Percentiles rank a stretch among this genome's conserved stretches.
Evolutionary conservation across 2,329 filamentous ascomycete genomes (phyloP).

Genomic region (Neofusicoccum cordaticola): DNA sequence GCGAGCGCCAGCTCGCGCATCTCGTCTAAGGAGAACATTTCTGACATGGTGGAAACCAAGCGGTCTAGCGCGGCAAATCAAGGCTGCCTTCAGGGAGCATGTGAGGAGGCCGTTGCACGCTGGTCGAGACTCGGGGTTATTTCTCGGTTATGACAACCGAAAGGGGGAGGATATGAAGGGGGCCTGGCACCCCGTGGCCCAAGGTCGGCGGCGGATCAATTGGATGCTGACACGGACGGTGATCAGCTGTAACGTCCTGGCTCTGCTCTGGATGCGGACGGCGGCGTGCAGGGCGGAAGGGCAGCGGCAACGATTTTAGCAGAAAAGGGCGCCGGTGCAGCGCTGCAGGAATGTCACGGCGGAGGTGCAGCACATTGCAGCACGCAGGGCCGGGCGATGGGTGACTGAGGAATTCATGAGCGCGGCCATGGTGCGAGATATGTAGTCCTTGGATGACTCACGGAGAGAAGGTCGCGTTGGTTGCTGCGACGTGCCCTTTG

Average conservation of each 20-base stretch:
- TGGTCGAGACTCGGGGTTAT: background rate
- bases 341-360: background rate
- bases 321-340: background rate
- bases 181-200: background rate
- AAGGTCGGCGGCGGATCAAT: background rate
- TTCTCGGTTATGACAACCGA: background rate
- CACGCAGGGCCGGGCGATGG: background rate
- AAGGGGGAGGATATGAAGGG: background rate
- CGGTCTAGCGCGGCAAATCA: background rate
- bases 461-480: background rate
- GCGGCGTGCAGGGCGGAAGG: background rate
- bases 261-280: background rate
- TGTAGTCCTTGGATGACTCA: constrained; percentile 1
- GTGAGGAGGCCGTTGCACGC: background rate
- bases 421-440: background rate
- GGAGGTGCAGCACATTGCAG: background rate
- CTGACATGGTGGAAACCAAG: background rate
- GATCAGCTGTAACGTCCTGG: background rate
- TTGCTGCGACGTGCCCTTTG: background rate
- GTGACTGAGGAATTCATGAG: background rate
- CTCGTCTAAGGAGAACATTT: constrained; percentile 36
- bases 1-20: constrained; percentile 27
- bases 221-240: background rate
- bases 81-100: background rate
- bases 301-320: background rate